Base-by-base conservation (phyloP, 441 rosid genomes). In the Erodium chrysanthum region DNA sequence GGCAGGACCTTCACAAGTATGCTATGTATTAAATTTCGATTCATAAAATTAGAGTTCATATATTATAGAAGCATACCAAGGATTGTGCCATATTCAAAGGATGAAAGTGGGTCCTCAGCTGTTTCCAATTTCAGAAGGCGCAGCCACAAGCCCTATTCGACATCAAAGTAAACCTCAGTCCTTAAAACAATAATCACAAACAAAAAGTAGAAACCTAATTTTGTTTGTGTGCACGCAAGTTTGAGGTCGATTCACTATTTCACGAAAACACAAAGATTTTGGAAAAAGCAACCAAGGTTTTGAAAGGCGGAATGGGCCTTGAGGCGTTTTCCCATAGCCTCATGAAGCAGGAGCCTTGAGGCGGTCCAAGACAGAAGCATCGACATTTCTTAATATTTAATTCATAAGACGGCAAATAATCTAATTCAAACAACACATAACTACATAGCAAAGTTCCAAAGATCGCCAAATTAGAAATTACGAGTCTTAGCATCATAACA, bases 61-160 rank as follows among this genome's bases (percentile, higher is more conserved):
- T 31, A 44, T 62, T 33, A 61, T 15, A 15, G 67, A 67, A 70
- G 68, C 80, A 74, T 90, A 88, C 98, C 98, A 75, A 89, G 81
- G 71, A 92, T 92, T 62, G 98, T 95, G 81, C 99, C 97, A 29
- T 92, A 89, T 76, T 95, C 99, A 74, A 95, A 95, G 62, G 99
- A 90, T 71, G 99, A 95, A 79, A 95, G 99, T 42, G 99, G 99
- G 84, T 95, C 99, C 69, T 92, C 99, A 70, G 86, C 78, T 68
- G 93, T 81, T 72, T 94, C 97, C 69, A 95, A 73, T 84, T 91
- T 87, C 72, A 92, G 79, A 77, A 95, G 97, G 71, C 97, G 97
- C 69, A 87, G 76, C 99, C 99, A 95, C 69, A 95, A 81, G 62
- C 98, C 99, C 99, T 92, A 82, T 66, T 73, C 50, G 62, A 56